Conservation (phyloP, 2,329 filamentous ascomycete genomes). For the Trichoderma citrinoviride region DNA sequence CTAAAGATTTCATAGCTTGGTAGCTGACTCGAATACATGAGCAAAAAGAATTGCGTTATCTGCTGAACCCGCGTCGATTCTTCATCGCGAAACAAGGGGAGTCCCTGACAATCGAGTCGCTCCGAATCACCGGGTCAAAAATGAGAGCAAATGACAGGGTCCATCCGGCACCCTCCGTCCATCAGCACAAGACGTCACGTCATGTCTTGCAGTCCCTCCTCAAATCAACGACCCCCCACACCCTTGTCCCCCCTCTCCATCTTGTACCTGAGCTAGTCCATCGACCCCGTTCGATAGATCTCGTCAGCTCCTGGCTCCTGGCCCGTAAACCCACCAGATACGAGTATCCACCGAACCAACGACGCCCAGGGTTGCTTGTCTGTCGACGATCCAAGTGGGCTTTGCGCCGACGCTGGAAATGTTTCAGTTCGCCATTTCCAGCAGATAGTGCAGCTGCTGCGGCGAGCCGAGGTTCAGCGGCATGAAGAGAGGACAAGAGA, state of each 20-base stretch:
- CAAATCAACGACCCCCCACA: neutral
- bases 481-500: too few relatives aligned
- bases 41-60: constrained; percentile 1
- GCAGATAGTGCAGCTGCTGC: neutral
- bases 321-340: neutral
- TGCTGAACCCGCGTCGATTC: neutral
- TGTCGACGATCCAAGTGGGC: neutral
- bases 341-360: constrained; percentile 6
- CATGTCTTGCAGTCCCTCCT: neutral
- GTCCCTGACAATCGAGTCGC: neutral
- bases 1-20: neutral
- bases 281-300: constrained; percentile 15
- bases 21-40: neutral
- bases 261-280: neutral
- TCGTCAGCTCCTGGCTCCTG: constrained; percentile 3
- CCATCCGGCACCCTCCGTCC: neutral
- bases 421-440: neutral
- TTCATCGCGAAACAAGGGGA: constrained; percentile 2
- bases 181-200: neutral
- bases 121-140: neutral
- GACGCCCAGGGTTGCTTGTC: neutral
- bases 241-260: neutral
- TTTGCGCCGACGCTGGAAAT: neutral
- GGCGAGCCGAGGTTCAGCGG: neutral
- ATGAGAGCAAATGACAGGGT: neutral